phyloP scores from a whole-genome alignment of 371 early-diverging fungal species.

The Rhizopus arrhizus region DNA sequence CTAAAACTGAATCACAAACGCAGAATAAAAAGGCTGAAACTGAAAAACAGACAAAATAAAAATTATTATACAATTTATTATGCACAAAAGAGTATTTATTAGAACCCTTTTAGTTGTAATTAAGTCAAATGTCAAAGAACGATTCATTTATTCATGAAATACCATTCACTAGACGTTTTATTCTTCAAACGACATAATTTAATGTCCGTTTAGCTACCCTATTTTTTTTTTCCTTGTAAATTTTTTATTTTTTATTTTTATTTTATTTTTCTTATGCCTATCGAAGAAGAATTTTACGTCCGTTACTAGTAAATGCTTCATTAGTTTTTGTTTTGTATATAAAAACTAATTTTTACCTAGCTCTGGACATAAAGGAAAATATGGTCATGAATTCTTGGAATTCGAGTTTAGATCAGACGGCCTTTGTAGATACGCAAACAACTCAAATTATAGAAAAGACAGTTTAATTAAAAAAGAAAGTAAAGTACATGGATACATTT shows the following conservation, averaged over 20 bases:
- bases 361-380: slow-evolving; percentile 91
- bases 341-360: slow-evolving; percentile 35
- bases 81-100: too few species aligned
- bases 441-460: slow-evolving; percentile 97
- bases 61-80: too few species aligned
- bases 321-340: neutral
- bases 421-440: slow-evolving; percentile 93
- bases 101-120: too few species aligned
- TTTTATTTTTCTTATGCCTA: slow-evolving; percentile 30
- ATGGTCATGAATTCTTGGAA: slow-evolving; percentile 98
- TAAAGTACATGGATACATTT: slow-evolving; percentile 24
- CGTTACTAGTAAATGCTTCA: slow-evolving; percentile 76
- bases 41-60: too few species aligned
- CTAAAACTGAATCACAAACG: neutral
- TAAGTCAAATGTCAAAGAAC: too few species aligned
- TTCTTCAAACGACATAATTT: too few species aligned
- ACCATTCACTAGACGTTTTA: too few species aligned
- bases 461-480: slow-evolving; percentile 93
- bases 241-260: neutral
- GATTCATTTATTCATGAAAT: too few species aligned
- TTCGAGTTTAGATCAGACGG: slow-evolving; percentile 94
- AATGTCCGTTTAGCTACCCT: too few species aligned
- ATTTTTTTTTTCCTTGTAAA: neutral
- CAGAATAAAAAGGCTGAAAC: slow-evolving; percentile 2
- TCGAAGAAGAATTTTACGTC: slow-evolving; percentile 75